Conservation (phyloP, 805 yeast genomes). For the Wickerhamiella siamensis region DNA sequence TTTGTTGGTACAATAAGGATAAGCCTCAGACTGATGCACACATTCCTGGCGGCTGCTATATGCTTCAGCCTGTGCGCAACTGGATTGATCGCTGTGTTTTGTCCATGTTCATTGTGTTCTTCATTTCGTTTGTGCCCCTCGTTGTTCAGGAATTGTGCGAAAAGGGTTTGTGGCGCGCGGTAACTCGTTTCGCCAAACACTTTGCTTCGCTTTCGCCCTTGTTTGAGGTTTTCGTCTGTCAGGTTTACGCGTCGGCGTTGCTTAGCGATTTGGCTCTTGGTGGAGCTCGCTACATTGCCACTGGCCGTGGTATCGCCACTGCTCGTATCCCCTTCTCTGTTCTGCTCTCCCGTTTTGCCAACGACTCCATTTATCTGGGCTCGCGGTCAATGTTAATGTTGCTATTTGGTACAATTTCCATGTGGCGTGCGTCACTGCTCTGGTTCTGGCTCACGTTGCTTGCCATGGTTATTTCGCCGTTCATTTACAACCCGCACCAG, state of each 20-base stretch:
- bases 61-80: constrained; percentile 67
- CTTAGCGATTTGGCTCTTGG: constrained; percentile 70
- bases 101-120: constrained; percentile 84
- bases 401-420: constrained; percentile 59
- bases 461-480: constrained; percentile 83
- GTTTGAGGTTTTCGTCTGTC: constrained; percentile 92
- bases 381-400: constrained; percentile 52
- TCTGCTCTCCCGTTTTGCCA: constrained; percentile 63
- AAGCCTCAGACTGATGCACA: constrained; percentile 61
- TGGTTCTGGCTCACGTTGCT: constrained; percentile 96
- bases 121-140: constrained; percentile 79
- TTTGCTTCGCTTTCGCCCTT: constrained; percentile 72
- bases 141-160: constrained; percentile 79
- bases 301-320: constrained; percentile 91
- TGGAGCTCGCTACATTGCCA: constrained; percentile 81
- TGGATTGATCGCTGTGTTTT: constrained; percentile 85
- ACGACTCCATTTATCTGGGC: constrained; percentile 67
- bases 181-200: constrained; percentile 57
- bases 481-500: constrained; percentile 94
- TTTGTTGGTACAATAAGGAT: constrained; percentile 52
- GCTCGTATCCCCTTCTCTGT: constrained; percentile 58
- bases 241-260: constrained; percentile 72
- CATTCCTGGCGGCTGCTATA: constrained; percentile 72
- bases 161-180: constrained; percentile 67
- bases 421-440: constrained; percentile 88